These are phyloP conservation scores for Poterioochromonas sp. DNA, from an alignment of 352 stramenopile species.

Conservation along the genomic window DNA sequence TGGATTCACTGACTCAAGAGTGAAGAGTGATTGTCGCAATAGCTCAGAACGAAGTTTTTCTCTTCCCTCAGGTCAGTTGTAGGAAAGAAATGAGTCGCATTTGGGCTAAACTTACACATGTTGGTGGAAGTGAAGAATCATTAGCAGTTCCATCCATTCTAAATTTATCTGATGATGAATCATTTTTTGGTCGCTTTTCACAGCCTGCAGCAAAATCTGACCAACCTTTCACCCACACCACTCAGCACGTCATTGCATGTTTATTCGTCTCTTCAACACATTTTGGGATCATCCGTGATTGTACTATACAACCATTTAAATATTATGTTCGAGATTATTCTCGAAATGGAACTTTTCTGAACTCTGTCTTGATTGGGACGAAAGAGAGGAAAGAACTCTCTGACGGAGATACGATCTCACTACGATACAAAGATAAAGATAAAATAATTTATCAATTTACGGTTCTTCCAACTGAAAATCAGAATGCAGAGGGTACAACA, in stretches of 20 bases:
- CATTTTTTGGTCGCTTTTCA: neutral
- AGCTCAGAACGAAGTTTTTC: no score
- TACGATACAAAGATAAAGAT: conserved; percentile 12
- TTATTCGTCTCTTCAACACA: conserved; percentile 10
- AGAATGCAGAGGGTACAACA: neutral
- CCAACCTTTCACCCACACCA: neutral
- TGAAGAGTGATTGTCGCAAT: no score
- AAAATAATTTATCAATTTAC: conserved; percentile 7
- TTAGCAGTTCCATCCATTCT: neutral
- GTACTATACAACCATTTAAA: neutral
- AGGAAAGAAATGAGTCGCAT: no score
- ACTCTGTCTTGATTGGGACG: neutral
- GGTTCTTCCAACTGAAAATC: neutral
- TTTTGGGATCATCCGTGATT: neutral
- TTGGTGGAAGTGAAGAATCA: neutral
- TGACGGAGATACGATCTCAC: neutral
- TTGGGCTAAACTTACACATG: neutral
- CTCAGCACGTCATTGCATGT: conserved; percentile 3
- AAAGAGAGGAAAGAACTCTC: neutral
- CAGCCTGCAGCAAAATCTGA: neutral
- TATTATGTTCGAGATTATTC: neutral
- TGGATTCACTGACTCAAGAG: no score
- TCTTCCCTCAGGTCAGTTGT: no score
- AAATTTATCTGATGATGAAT: neutral
- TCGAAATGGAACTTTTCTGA: conserved; percentile 15